Percentiles rank a stretch among this genome's conserved stretches.
These are phyloP conservation scores for Castanea crenata DNA, from an alignment of 306 rosid genomes.

Conservation along the genomic window DNA sequence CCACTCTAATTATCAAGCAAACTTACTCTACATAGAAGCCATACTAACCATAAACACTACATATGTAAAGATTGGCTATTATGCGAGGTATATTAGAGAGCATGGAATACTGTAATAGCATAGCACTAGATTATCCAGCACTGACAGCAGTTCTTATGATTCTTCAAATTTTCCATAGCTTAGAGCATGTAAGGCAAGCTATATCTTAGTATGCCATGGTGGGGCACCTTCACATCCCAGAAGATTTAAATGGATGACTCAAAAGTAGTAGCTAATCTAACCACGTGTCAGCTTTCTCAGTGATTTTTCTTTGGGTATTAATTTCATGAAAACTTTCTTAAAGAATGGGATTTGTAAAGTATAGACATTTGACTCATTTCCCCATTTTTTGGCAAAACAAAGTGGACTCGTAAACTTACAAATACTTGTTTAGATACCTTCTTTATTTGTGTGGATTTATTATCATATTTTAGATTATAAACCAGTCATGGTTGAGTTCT, in stretches of 20 bases:
- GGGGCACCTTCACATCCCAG: neutral
- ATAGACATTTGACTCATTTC: neutral
- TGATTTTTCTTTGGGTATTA: neutral
- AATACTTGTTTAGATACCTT: neutral
- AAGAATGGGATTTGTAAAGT: neutral
- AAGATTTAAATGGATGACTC: neutral
- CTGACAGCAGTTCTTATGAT: neutral
- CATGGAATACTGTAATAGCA: neutral
- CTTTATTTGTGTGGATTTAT: neutral
- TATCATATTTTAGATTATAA: neutral
- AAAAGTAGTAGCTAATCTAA: neutral
- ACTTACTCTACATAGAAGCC: neutral
- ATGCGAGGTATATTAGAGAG: neutral
- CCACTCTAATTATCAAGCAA: neutral
- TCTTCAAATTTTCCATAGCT: neutral
- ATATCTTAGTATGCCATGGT: neutral
- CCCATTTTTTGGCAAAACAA: neutral
- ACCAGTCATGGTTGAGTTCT: neutral
- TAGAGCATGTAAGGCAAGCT: neutral
- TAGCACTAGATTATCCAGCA: neutral
- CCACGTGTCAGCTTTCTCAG: neutral
- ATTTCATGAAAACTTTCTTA: neutral
- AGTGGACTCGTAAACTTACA: neutral
- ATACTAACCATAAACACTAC: neutral
- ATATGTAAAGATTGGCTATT: neutral